Evolutionary conservation across 768 basidiomycete species (phyloP).

Genomic region (Boletales sp.): DNA sequence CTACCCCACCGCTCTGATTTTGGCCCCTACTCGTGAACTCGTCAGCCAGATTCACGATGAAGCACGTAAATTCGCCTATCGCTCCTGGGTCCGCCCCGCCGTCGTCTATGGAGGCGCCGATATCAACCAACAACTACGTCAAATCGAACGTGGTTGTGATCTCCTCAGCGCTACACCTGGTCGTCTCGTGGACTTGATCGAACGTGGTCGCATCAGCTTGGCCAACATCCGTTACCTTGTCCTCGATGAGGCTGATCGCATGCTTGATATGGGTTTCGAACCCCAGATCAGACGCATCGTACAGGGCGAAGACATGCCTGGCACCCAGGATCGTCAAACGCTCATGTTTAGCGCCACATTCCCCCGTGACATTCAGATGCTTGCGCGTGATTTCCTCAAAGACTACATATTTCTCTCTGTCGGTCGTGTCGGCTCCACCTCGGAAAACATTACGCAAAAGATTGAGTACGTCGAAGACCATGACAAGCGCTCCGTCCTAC

Average conservation of each 20-base stretch:
- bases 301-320: constrained; percentile 99
- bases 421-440: constrained; percentile 96
- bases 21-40: constrained; percentile 97
- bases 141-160: constrained; percentile 95
- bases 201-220: constrained; percentile 94
- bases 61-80: constrained; percentile 97
- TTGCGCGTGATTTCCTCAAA: constrained; percentile 93
- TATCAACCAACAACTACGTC: constrained; percentile 91
- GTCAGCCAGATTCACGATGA: constrained; percentile 99
- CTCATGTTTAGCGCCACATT: constrained; percentile 99
- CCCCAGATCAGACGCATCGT: constrained; percentile 98
- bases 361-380: constrained; percentile 97
- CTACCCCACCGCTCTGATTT: constrained; percentile 94
- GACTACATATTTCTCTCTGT: constrained; percentile 99
- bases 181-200: constrained; percentile 96
- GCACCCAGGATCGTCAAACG: constrained; percentile 84
- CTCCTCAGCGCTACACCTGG: constrained; percentile 95
- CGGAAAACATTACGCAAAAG: constrained; percentile 99
- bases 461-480: constrained; percentile 97
- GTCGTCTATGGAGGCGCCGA: constrained; percentile 99
- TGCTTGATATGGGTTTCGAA: constrained; percentile 99
- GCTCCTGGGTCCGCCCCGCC: constrained; percentile 98
- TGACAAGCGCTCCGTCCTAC: constrained; percentile 94
- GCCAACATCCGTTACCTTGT: constrained; percentile 97
- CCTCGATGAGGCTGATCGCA: constrained; percentile 98